phyloP scores from a whole-genome alignment of 176 grass and related monocot species.

The Dendrocalamus sinicus region DNA sequence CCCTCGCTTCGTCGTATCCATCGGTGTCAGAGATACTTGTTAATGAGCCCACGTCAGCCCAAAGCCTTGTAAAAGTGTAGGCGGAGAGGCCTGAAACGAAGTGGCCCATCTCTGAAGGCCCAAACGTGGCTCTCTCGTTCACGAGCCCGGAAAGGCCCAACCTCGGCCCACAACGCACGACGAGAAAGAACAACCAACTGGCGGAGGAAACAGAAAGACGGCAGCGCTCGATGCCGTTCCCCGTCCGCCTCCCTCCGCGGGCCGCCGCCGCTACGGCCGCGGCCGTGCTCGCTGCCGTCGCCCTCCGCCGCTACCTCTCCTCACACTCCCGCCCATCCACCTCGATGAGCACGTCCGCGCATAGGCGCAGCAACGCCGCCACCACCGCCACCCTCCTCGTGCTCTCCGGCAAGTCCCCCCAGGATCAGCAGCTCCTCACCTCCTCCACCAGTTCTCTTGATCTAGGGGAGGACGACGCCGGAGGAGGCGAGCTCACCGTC shows the following conservation, averaged over 20 bases:
- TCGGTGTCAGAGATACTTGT: no score
- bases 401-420: conserved; percentile 60
- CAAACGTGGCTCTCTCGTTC: no score
- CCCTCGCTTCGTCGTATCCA: no score
- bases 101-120: no score
- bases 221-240: conserved; percentile 38
- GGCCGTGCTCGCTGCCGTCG: conserved; percentile 32
- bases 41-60: no score
- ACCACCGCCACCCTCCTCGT: conserved; percentile 42
- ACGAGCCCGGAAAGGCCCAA: no score
- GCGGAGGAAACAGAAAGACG: conserved; percentile 23
- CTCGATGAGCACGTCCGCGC: not conserved
- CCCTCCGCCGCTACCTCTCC: conserved; percentile 46
- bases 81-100: no score
- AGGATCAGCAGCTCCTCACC: conserved; percentile 58
- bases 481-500: conserved; percentile 37
- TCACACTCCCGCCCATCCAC: not conserved
- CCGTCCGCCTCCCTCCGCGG: conserved; percentile 36
- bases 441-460: not conserved
- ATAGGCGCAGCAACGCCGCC: conserved; percentile 3
- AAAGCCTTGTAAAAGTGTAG: no score
- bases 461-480: not conserved
- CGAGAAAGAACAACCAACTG: not conserved
- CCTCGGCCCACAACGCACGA: not conserved
- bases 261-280: conserved; percentile 3